Base-by-base conservation (phyloP, 2,329 filamentous ascomycete genomes). In the Xylariaceae sp. region DNA sequence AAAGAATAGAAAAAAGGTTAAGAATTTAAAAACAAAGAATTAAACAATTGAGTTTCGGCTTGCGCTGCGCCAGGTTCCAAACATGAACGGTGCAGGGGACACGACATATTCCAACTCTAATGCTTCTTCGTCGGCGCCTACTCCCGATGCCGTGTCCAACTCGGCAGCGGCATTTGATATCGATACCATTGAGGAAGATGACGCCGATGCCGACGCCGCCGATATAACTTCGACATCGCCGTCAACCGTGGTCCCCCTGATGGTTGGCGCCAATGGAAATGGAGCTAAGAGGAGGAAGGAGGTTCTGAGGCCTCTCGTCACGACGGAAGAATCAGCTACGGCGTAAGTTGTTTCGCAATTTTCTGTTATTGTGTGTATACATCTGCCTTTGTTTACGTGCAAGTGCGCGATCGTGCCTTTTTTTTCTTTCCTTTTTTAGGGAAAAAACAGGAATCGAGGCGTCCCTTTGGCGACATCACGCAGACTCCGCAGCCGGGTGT, bases 221-320 rank as follows among this genome's bases (percentile, higher is more conserved):
- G 48, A 47, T 47, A 30, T 42, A 42, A 22, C 50, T 2, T 53
- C 56, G 39, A 54, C 55, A 12, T 44, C 58, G 26, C 40, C 58
- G 18, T 56, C 61, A 4, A 60, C 29, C 30, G 55, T 60, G 9
- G 48, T 64, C 21, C 67, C 67, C 18, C 34, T 69, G 55, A 70
- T 70, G 67, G 63, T 65, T 22, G 66, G 67, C 49, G 67, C 67
- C 29, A 70, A 70, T 51, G 67, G 68, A 21, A 68, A 63, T 48
- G 59, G 63, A n/a, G 53, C 56, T 9, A 89, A 88, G 78, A 80
- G 85, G 67, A 85, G 86, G 76, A 89, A 89, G 78, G 84, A 86
- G 40, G 80, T 79, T 50, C 74, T 88, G 62, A 88, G 88, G 73
- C 87, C 87, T 65, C 89, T 89, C 67, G 86, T 89, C 71, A 89